These are phyloP conservation scores for Candida montana DNA, from an alignment of 805 yeast genomes.

Conservation along the genomic window DNA sequence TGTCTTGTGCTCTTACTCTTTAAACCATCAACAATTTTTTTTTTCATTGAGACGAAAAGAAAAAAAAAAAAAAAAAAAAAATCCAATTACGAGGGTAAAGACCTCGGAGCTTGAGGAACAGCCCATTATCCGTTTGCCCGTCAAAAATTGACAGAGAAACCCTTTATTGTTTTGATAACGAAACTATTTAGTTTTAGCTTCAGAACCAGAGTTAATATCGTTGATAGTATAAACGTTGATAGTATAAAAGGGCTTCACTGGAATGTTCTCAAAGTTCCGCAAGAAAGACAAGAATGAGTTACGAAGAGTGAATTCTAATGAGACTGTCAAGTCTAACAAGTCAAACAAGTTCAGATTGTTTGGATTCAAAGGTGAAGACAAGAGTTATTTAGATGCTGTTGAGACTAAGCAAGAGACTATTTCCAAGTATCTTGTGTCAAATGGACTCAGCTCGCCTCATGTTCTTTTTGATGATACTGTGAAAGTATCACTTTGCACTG, in stretches of 20 bases:
- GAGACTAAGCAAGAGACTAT: neutral
- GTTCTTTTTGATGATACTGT: slow-evolving; percentile 2
- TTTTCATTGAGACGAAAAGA: neutral
- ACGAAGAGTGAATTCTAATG: slow-evolving; percentile 6
- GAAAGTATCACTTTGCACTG: slow-evolving; percentile 3
- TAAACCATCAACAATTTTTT: neutral
- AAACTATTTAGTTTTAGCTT: too few species aligned
- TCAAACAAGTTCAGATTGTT: slow-evolving; percentile 2
- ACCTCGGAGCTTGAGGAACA: too few species aligned
- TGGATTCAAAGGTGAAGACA: slow-evolving; percentile 1
- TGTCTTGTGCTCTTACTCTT: too few species aligned
- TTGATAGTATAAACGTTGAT: too few species aligned
- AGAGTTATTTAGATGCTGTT: neutral
- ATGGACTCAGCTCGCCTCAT: slow-evolving; percentile 3
- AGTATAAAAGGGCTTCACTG: too few species aligned
- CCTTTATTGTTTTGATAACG: too few species aligned
- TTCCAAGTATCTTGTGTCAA: neutral
- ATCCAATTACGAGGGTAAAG: too few species aligned
- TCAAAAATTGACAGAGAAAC: too few species aligned
- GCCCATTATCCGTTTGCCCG: too few species aligned
- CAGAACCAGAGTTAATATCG: too few species aligned
- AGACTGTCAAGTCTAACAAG: slow-evolving; percentile 3
- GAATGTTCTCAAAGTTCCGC: slow-evolving; percentile 6
- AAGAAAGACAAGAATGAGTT: slow-evolving; percentile 6
- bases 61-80: too few species aligned